A percentile compares a stretch with the other conserved stretches of the same genome.
Conservation (phyloP, 208 protist genomes). For the Histomonas meleagridis region DNA sequence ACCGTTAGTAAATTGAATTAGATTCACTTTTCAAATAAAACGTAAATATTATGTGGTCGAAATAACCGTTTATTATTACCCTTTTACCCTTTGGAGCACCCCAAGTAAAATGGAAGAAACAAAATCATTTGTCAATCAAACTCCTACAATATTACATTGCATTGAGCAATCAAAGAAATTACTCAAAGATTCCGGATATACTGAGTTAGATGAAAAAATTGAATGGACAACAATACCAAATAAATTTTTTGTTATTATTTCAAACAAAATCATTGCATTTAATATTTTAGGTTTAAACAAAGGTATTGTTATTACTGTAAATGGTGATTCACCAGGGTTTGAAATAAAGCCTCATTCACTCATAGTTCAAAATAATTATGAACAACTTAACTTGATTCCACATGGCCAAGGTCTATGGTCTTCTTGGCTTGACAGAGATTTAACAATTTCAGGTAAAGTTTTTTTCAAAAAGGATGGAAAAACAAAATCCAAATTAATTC, state of each 20-base stretch:
- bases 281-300: not conserved
- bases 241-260: not conserved
- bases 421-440: slow-evolving; percentile 27
- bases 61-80: no score
- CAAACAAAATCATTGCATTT: not conserved
- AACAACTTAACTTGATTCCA: not conserved
- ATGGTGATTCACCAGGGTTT: not conserved
- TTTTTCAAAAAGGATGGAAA: not conserved
- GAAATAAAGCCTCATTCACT: not conserved
- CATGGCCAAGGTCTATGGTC: not conserved
- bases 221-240: not conserved
- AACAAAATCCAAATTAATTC: not conserved
- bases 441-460: slow-evolving; percentile 8
- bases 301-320: not conserved
- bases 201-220: not conserved
- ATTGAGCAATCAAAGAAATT: no score
- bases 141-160: no score
- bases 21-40: no score
- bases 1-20: no score
- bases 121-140: no score
- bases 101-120: no score
- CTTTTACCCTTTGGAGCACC: no score
- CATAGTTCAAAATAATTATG: no score
- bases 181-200: not conserved
- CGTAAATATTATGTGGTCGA: no score